Percentiles rank a stretch among this genome's conserved stretches.
phyloP scores from a whole-genome alignment of 768 basidiomycete genomes.

The Leccinum truebloodii region DNA sequence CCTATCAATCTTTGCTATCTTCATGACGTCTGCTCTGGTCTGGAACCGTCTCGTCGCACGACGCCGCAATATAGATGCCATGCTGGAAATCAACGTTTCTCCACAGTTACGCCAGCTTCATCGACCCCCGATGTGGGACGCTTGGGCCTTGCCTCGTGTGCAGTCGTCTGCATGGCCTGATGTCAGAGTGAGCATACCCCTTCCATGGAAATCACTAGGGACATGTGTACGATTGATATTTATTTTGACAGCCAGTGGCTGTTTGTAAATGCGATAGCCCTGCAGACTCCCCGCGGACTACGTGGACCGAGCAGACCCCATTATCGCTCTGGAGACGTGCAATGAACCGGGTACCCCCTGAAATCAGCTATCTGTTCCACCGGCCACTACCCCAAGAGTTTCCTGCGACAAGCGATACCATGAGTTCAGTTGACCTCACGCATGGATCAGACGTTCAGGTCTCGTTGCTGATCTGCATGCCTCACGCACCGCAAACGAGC shows the following conservation, averaged over 20 bases:
- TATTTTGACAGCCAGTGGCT: conserved; percentile 26
- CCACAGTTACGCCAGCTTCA: conserved; percentile 1
- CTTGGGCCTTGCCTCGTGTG: conserved; percentile 12
- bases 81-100: conserved; percentile 6
- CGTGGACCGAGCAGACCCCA: conserved; percentile 8
- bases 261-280: conserved; percentile 8
- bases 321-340: conserved; percentile 26
- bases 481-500: conserved; percentile 13
- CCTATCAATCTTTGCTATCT: conserved; percentile 33
- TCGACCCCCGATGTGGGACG: conserved; percentile 29
- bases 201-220: conserved; percentile 19
- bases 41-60: conserved; percentile 36
- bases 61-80: conserved; percentile 30
- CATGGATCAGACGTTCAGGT: conserved; percentile 28
- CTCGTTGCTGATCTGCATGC: conserved; percentile 32
- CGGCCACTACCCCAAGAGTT: conserved; percentile 13
- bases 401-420: neutral
- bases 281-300: neutral
- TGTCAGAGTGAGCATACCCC: conserved; percentile 23
- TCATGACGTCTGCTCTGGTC: conserved; percentile 31
- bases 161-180: conserved; percentile 15
- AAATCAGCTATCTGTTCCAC: conserved; percentile 32
- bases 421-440: conserved; percentile 5
- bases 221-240: neutral
- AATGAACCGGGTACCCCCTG: conserved; percentile 20